Evolutionary conservation across 495 filamentous ascomycete species (phyloP).

Genomic region (Cenococcum geophilum): DNA sequence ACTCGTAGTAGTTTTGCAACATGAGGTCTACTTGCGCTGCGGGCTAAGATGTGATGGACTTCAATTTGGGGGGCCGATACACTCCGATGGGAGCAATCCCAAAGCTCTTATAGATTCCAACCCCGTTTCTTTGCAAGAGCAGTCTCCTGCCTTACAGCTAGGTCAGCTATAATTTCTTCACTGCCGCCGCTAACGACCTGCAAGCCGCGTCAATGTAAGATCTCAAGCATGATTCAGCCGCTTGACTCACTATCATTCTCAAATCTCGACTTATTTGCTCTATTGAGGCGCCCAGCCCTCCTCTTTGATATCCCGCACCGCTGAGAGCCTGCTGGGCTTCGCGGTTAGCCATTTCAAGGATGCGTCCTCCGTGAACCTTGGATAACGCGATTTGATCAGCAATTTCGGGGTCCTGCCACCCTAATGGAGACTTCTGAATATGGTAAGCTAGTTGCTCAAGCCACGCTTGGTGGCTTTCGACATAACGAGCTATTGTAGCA

Average conservation of each 20-base stretch:
- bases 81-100: too few species aligned
- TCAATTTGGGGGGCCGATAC: too few species aligned
- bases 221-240: neutral
- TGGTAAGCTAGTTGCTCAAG: conserved; percentile 46
- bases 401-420: conserved; percentile 37
- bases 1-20: too few species aligned
- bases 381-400: conserved; percentile 42
- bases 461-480: conserved; percentile 41
- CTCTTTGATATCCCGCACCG: conserved; percentile 51
- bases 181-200: conserved; percentile 51
- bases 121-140: conserved; percentile 30
- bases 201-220: conserved; percentile 9
- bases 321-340: conserved; percentile 59
- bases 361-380: conserved; percentile 52
- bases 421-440: conserved; percentile 30
- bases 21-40: too few species aligned
- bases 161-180: conserved; percentile 52
- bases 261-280: conserved; percentile 55
- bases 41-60: too few species aligned
- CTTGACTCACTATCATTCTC: conserved; percentile 45
- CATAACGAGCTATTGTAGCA: conserved; percentile 35
- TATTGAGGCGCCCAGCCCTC: conserved; percentile 47
- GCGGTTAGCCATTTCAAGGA: conserved; percentile 51
- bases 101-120: conserved; percentile 27
- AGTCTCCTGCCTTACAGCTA: conserved; percentile 47